Base-by-base conservation (phyloP, 2,329 filamentous ascomycete genomes). In the Penicillium sp. region DNA sequence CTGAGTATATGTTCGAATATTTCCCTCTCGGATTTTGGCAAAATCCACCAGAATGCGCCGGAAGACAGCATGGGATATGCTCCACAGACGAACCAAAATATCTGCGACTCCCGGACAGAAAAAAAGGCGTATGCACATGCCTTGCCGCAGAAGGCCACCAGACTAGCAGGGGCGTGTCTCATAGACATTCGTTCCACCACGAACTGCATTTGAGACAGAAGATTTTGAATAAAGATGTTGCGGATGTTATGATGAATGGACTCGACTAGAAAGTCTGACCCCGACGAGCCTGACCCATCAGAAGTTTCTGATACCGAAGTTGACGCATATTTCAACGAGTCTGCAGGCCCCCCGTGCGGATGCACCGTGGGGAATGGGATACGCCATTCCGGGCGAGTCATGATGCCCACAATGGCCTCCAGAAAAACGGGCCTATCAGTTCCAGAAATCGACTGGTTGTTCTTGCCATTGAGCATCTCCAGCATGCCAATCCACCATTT, bases 61-160 rank as follows among this genome's bases (percentile, higher is more conserved):
- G 61, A 95, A 77, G 34, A 82, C 72, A 47, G 84, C 82, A 3
- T 84, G 73, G 2, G 82, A 80, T 16, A 88, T 75, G 29, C 80
- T 81, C 89, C 90, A 95, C 4, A 95, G 73, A 13, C 89, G 81
- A 22, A 91, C 80, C 40, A 95, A 75, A 41, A 95, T 80, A 61
- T 95, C 89, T 6, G 88, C 86, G 44, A 95, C 80, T 4, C 88
- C 88, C 0, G 89, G 88, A 23, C 87, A 90, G 61, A 95, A 96
- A 70, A 91, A 93, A 95, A 95, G 24, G 88, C 89, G 67, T 94
- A 95, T 1, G 90, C 89, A 61, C 87, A 91, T 3, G 89, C 87
- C 69, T 93, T 94, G 49, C 88, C 90, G 44, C 87, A 89, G 64
- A 95, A 95, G 24, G 86, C 85, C 47, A 95, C 87, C 48, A 89